Evolutionary conservation across 441 rosid species (phyloP), one percentile per base, ranked within the genome.

Genomic region (Populus hybrid): DNA sequence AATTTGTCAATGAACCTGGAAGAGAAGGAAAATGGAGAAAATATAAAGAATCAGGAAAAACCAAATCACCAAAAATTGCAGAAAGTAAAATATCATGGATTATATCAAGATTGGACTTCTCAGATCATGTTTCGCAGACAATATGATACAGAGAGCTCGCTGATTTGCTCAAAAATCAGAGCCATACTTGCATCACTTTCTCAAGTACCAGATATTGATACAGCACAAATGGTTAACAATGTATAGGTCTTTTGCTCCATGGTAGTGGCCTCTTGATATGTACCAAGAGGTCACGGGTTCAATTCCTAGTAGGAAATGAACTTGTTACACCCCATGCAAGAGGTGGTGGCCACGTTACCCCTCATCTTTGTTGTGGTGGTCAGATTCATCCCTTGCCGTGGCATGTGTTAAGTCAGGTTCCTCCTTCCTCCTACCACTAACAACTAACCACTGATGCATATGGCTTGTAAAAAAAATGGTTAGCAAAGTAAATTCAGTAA

Each of bases 1-100:
- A 95, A 76, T 84, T 92, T 93, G 77, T 92, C 97, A 40, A 92
- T 81, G 85, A 93, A 95, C 86, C 98, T 93, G 86, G 75, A 71
- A 31, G 24, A 5, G 9, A 31, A 69, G 66, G 61, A 76, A 76
- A 81, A 40, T 10, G 7, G n/a, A 56, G 61, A 18, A 56, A 56
- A 38, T 38, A 8, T 40, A 45, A 12, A 45, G 53, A 12, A 12
- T 12, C 53, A 14, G 50, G 50, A 40, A 0, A 8, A 3, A 40
- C 3, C 50, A 12, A 45, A 45, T 14, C 56, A 45, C 56, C 56
- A 45, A 45, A 45, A 45, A 14, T 12, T 45, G 56, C 56, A 45
- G 56, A 45, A 3, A 11, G 6, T 45, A 14, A 11, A 45, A 14
- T n/a, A 42, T 10, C 16, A 42, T 42, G 16, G 50, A 42, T 42